Percentiles rank a stretch among this genome's conserved stretches.
Conservation (phyloP, 78 protist genomes). For the Dictyostelium capitatum region DNA sequence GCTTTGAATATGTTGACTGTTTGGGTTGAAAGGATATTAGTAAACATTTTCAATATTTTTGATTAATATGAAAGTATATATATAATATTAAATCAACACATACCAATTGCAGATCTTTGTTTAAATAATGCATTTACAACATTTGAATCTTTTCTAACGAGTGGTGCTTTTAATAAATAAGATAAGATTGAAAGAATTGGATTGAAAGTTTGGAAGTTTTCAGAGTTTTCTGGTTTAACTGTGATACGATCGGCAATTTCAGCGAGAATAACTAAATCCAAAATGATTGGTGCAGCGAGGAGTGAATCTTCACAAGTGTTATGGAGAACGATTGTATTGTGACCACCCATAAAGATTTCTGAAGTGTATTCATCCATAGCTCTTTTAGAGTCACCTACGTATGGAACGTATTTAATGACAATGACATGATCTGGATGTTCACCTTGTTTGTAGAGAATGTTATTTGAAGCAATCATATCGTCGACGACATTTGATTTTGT, state of each 20-base stretch:
- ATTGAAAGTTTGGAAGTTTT: slow-evolving; percentile 86
- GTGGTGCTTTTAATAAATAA: slow-evolving; percentile 97
- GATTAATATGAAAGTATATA: too few species aligned
- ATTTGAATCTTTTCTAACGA: slow-evolving; percentile 95
- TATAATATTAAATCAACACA: too few species aligned
- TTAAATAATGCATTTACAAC: slow-evolving; percentile 98
- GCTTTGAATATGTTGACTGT: slow-evolving; percentile 97
- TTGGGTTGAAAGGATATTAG: too few species aligned
- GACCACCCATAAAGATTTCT: slow-evolving; percentile 98
- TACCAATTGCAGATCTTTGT: slow-evolving; percentile 94
- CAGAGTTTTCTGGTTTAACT: slow-evolving; percentile 78
- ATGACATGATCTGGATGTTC: slow-evolving; percentile 99
- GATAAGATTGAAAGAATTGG: slow-evolving; percentile 93
- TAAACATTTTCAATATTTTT: too few species aligned
- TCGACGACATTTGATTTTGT: slow-evolving; percentile 99
- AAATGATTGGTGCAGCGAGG: slow-evolving; percentile 99
- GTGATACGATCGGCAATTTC: slow-evolving; percentile 91
- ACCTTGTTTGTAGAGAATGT: slow-evolving; percentile 94
- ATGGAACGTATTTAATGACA: slow-evolving; percentile 99
- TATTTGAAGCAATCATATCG: slow-evolving; percentile 98
- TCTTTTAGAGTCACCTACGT: slow-evolving; percentile 99
- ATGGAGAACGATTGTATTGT: slow-evolving; percentile 94
- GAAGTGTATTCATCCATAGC: slow-evolving; percentile 99
- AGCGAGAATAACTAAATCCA: slow-evolving; percentile 96
- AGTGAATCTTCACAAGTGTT: slow-evolving; percentile 98